phyloP scores from a whole-genome alignment of 805 yeast genomes.

The Starmerella sp. region DNA sequence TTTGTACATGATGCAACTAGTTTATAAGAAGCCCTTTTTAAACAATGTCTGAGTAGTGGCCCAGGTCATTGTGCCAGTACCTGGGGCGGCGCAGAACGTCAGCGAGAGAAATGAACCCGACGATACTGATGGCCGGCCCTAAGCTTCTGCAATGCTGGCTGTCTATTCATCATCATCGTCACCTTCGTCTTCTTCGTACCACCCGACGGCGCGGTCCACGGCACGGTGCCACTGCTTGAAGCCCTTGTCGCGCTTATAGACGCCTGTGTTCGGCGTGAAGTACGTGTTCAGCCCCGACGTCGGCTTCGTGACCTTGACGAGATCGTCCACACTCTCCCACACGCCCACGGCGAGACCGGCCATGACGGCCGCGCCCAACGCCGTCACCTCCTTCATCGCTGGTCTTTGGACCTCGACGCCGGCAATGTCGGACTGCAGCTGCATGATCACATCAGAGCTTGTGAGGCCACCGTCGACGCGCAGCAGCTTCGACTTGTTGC shows the following conservation, averaged over 20 bases:
- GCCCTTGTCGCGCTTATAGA: conserved; percentile 45
- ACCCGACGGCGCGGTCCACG: conserved; percentile 65
- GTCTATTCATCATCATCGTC: neutral
- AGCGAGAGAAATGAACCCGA: too few relatives aligned
- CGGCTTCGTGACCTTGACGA: conserved; percentile 28
- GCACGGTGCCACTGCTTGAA: conserved; percentile 83
- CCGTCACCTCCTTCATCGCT: conserved; percentile 78
- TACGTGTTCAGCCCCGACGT: conserved; percentile 18
- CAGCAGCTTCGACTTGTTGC: conserved; percentile 23
- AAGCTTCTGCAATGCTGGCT: neutral
- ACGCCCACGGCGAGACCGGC: conserved; percentile 68
- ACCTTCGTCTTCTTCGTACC: conserved; percentile 36
- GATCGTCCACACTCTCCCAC: conserved; percentile 70
- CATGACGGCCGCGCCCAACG: conserved; percentile 92
- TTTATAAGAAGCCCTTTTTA: too few relatives aligned
- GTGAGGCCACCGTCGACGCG: conserved; percentile 93
- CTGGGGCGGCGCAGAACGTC: too few relatives aligned
- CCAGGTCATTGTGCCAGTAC: too few relatives aligned
- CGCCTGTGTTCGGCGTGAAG: conserved; percentile 36
- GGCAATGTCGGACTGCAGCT: conserved; percentile 81
- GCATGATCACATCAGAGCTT: conserved; percentile 80
- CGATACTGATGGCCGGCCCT: too few relatives aligned
- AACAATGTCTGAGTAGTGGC: too few relatives aligned
- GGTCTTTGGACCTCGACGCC: conserved; percentile 82
- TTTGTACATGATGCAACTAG: too few relatives aligned